Evolutionary conservation across 2,329 filamentous ascomycete species (phyloP).

Genomic region (Didymellaceae sp.): DNA sequence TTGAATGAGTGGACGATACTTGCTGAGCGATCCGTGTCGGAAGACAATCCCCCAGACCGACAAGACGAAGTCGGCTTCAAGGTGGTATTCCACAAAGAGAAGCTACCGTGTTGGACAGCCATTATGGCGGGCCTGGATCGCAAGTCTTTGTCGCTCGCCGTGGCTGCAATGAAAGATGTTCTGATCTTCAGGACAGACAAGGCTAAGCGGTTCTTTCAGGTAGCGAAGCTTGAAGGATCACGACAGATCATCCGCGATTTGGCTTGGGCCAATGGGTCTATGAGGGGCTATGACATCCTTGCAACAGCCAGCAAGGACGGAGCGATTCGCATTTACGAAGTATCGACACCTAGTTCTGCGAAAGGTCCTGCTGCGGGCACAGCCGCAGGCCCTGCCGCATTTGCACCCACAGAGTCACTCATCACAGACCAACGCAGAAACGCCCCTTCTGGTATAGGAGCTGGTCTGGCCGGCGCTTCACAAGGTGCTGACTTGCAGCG

Average conservation of each 20-base stretch:
- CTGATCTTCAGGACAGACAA: slow-evolving; percentile 81
- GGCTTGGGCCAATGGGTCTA: slow-evolving; percentile 90
- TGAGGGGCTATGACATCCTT: slow-evolving; percentile 86
- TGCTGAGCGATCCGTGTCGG: slow-evolving; percentile 77
- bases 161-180: slow-evolving; percentile 83
- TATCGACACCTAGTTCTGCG: slow-evolving; percentile 66
- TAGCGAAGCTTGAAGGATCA: slow-evolving; percentile 76
- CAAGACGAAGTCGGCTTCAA: slow-evolving; percentile 89
- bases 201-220: slow-evolving; percentile 82
- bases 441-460: slow-evolving; percentile 60
- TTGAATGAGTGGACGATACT: slow-evolving; percentile 76
- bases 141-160: slow-evolving; percentile 80
- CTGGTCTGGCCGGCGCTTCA: slow-evolving; percentile 57
- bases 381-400: slow-evolving; percentile 29
- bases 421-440: slow-evolving; percentile 38
- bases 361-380: slow-evolving; percentile 36
- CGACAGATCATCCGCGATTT: slow-evolving; percentile 82
- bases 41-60: slow-evolving; percentile 66
- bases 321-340: slow-evolving; percentile 83
- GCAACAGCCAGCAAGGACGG: slow-evolving; percentile 95
- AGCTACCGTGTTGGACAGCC: slow-evolving; percentile 77
- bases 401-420: slow-evolving; percentile 28
- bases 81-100: slow-evolving; percentile 87
- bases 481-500: slow-evolving; percentile 56
- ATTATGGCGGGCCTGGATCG: slow-evolving; percentile 80